phyloP scores from a whole-genome alignment of 2,329 filamentous ascomycete genomes.

The Fusarium sarcochroum region DNA sequence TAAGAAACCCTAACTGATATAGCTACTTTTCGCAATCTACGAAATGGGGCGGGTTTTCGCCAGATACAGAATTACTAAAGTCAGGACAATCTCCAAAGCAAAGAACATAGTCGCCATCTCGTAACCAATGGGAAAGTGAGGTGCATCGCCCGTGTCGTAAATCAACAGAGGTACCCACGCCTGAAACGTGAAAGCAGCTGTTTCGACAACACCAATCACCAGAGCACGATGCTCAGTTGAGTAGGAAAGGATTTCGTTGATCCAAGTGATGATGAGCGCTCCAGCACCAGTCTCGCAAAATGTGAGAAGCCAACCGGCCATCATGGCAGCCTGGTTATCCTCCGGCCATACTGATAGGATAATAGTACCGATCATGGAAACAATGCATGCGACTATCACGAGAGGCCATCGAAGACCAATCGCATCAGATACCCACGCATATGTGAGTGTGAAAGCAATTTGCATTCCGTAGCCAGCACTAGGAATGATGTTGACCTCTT shows the following conservation, averaged over 20 bases:
- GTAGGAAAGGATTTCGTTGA: slow-evolving; percentile 61
- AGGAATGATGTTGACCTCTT: not conserved
- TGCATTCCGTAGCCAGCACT: not conserved
- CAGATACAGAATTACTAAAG: slow-evolving; percentile 35
- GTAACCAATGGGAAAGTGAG: slow-evolving; percentile 58
- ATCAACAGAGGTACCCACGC: slow-evolving; percentile 60
- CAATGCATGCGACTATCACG: slow-evolving; percentile 63
- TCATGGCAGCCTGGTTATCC: slow-evolving; percentile 53
- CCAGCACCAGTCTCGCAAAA: slow-evolving; percentile 55
- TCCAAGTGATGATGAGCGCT: slow-evolving; percentile 60
- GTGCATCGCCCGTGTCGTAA: slow-evolving; percentile 55
- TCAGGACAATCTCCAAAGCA: slow-evolving; percentile 47
- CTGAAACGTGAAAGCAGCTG: slow-evolving; percentile 58
- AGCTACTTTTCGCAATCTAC: not conserved
- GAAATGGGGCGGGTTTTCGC: not conserved
- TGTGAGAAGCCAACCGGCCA: slow-evolving; percentile 55
- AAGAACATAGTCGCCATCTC: slow-evolving; percentile 53
- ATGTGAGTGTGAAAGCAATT: slow-evolving; percentile 61
- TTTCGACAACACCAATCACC: slow-evolving; percentile 64
- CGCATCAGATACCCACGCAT: slow-evolving; percentile 70
- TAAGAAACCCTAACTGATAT: too few relatives aligned
- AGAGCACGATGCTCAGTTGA: slow-evolving; percentile 65
- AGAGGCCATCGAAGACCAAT: slow-evolving; percentile 67
- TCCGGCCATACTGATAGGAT: slow-evolving; percentile 55
- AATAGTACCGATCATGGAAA: slow-evolving; percentile 52